A percentile compares a stretch with the other conserved stretches of the same genome.
These are phyloP conservation scores for Talaromyces marneffei DNA, from an alignment of 2,329 filamentous ascomycete genomes.

Conservation along the genomic window DNA sequence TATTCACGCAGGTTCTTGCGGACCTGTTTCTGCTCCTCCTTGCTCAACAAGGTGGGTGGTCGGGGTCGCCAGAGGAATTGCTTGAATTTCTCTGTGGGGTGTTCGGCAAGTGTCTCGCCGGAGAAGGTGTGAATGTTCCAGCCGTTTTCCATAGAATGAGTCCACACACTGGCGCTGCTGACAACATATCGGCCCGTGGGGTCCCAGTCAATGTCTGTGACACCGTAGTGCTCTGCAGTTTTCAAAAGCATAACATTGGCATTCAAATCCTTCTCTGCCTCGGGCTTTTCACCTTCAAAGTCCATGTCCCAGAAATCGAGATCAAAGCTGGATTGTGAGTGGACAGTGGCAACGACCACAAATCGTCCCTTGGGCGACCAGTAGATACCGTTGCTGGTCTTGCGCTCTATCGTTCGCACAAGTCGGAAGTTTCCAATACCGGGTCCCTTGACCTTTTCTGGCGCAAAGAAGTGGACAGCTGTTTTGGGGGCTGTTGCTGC, in stretches of 20 bases:
- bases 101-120: slow-evolving; percentile 81
- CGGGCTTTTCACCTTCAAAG: slow-evolving; percentile 93
- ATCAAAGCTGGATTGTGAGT: slow-evolving; percentile 88
- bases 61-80: slow-evolving; percentile 93
- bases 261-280: slow-evolving; percentile 86
- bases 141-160: slow-evolving; percentile 98
- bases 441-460: slow-evolving; percentile 83
- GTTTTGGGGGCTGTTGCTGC: slow-evolving; percentile 89
- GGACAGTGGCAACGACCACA: slow-evolving; percentile 86
- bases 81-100: slow-evolving; percentile 94
- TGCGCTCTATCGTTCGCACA: slow-evolving; percentile 92
- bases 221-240: slow-evolving; percentile 89
- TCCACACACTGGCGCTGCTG: slow-evolving; percentile 90
- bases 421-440: slow-evolving; percentile 91
- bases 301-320: slow-evolving; percentile 97
- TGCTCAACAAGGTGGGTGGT: slow-evolving; percentile 81
- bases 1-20: slow-evolving; percentile 98
- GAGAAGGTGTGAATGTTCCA: slow-evolving; percentile 98
- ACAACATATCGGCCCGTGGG: slow-evolving; percentile 91
- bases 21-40: slow-evolving; percentile 95
- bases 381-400: slow-evolving; percentile 99
- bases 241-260: slow-evolving; percentile 95
- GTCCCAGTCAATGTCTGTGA: slow-evolving; percentile 98
- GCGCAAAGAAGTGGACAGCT: slow-evolving; percentile 89
- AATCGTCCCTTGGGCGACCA: slow-evolving; percentile 96